Evolutionary conservation across 192 early-diverging fungal species (phyloP).

Genomic region (Backusella australiensis): DNA sequence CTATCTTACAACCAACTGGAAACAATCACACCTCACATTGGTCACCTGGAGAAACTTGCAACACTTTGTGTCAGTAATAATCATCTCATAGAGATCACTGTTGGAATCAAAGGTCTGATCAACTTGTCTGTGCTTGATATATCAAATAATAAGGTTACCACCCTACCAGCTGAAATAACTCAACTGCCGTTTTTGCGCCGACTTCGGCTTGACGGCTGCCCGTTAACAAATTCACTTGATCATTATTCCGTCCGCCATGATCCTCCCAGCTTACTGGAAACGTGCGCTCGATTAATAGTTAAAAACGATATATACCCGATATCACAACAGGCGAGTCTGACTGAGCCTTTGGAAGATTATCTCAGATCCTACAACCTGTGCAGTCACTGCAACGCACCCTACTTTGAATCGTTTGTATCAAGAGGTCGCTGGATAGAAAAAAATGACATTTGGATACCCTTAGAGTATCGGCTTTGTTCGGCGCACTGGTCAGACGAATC

Average conservation of each 20-base stretch:
- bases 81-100: conserved; percentile 54
- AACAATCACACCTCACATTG: conserved; percentile 58
- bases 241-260: conserved; percentile 31
- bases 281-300: conserved; percentile 56
- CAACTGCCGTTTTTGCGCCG: conserved; percentile 69
- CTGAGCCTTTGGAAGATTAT: conserved; percentile 47
- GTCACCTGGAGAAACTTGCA: conserved; percentile 58
- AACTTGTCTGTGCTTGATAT: conserved; percentile 66
- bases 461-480: conserved; percentile 72
- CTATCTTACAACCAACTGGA: conserved; percentile 61
- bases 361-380: conserved; percentile 57
- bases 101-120: conserved; percentile 57
- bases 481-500: conserved; percentile 73
- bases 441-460: conserved; percentile 43
- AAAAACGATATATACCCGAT: background rate
- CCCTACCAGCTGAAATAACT: conserved; percentile 70
- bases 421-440: conserved; percentile 67
- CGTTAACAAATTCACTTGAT: conserved; percentile 38
- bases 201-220: conserved; percentile 56
- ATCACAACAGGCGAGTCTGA: background rate
- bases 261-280: conserved; percentile 68
- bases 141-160: conserved; percentile 61
- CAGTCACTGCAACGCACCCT: conserved; percentile 78
- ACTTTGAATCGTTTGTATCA: conserved; percentile 63
- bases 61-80: conserved; percentile 62